A percentile compares a stretch with the other conserved stretches of the same genome.
Evolutionary conservation across 257 asterid species (phyloP).

Genomic region (Striga asiatica): DNA sequence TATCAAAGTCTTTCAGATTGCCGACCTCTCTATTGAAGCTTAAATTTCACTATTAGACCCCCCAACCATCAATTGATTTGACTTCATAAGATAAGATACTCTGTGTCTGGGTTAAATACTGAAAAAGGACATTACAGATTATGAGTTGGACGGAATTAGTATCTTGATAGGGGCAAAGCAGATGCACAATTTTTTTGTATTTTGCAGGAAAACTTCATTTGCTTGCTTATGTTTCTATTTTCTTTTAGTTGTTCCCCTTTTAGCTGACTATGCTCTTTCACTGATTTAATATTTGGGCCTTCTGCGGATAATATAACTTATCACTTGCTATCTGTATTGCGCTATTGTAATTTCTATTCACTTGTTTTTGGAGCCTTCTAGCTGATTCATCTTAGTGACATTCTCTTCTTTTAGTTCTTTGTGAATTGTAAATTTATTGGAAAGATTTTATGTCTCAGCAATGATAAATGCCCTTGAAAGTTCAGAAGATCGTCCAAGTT

Average conservation of each 20-base stretch:
- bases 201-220: background rate
- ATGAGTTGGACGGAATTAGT: background rate
- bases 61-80: background rate
- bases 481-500: constrained; percentile 27
- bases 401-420: background rate
- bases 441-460: constrained; percentile 38
- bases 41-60: background rate
- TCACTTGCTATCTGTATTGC: background rate
- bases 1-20: background rate
- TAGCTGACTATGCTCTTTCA: background rate
- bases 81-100: background rate
- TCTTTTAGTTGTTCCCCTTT: no score
- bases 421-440: constrained; percentile 5
- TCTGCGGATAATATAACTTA: background rate
- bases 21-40: background rate
- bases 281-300: no score
- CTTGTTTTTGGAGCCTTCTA: background rate
- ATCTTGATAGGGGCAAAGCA: background rate
- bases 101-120: background rate
- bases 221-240: background rate
- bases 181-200: background rate
- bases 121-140: background rate
- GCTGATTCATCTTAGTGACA: constrained; percentile 2
- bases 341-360: background rate
- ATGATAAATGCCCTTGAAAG: constrained; percentile 50